Evolutionary conservation across 495 filamentous ascomycete genomes (phyloP), one percentile per base, ranked within the genome.

Genomic region (Tirmania nivea): DNA sequence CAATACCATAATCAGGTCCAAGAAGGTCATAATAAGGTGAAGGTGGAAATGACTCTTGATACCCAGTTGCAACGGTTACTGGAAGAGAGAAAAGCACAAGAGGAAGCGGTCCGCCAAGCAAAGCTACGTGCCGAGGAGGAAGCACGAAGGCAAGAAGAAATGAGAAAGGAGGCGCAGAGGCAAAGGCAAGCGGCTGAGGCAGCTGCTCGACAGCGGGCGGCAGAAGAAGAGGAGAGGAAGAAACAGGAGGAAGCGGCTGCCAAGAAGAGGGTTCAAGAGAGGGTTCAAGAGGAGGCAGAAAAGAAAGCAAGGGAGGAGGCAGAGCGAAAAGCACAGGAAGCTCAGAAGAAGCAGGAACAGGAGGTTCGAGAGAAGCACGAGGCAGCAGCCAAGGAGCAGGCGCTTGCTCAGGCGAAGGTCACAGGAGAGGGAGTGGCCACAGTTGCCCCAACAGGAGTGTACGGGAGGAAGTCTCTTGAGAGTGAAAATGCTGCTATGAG

Each of bases 161-260:
- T 21, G n/a, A 16, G 48, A 5, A 50, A 45, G 39, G 14, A 45
- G 39, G 1, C 5, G 6, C 6, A 20, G 48, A 50, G 21, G 48
- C 14, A 12, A 19, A 50, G 49, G 14, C 48, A 48, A 31, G 58
- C 57, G 25, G 58, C 64, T 20, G 62, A 61, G 34, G 53, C 56
- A 25, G 52, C 56, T 17, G 49, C 49, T 12, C 58, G 52, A 34
- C 53, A 53, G 14, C 57, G 54, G 51, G 62, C 64, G 35, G 49
- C 55, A 21, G 62, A 61, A 48, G 62, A 62, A 34, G 35, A 51
- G 34, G 61, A 60, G 19, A 50, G 42, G 42, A 54, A 54, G 31
- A 49, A 51, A 34, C 54, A 52, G 48, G 55, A 60, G 8, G 55
- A 54, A 10, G 61, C 59, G 48, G 42, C 56, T 20, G 62, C 58